phyloP scores from a whole-genome alignment of 495 filamentous ascomycete genomes.

The Aspergillus heteromorphus region DNA sequence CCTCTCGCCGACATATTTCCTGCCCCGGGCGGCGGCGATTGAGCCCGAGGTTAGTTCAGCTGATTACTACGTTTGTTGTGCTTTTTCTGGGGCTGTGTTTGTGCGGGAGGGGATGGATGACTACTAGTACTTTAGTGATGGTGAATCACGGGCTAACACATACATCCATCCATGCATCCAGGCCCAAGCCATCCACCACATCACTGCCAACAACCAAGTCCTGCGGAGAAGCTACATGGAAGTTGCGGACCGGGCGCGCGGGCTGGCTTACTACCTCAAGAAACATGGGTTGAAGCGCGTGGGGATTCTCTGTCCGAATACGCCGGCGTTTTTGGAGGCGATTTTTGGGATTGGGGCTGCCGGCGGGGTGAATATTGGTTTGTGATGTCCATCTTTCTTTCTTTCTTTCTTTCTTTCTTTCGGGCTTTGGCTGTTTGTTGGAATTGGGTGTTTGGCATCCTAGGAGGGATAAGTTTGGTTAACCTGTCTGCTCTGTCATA shows the following conservation, averaged over 20 bases:
- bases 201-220: conserved; percentile 70
- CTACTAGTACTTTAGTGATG: too few species aligned
- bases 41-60: conserved; percentile 89
- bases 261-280: conserved; percentile 79
- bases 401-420: neutral
- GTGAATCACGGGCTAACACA: too few species aligned
- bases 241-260: conserved; percentile 75
- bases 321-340: conserved; percentile 85
- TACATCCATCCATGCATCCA: too few species aligned
- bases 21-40: conserved; percentile 79
- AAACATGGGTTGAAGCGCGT: conserved; percentile 64
- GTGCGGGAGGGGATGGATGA: too few species aligned
- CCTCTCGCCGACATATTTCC: conserved; percentile 81
- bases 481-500: too few species aligned
- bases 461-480: too few species aligned
- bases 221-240: conserved; percentile 74
- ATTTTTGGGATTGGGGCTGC: conserved; percentile 87
- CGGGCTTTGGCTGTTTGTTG: too few species aligned
- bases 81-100: too few species aligned
- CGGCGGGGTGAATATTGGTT: conserved; percentile 70
- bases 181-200: conserved; percentile 81
- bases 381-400: conserved; percentile 1
- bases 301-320: conserved; percentile 85
- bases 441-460: neutral
- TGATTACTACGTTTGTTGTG: conserved; percentile 23